phyloP scores from a whole-genome alignment of 441 rosid genomes.

The Adansonia gregorii region DNA sequence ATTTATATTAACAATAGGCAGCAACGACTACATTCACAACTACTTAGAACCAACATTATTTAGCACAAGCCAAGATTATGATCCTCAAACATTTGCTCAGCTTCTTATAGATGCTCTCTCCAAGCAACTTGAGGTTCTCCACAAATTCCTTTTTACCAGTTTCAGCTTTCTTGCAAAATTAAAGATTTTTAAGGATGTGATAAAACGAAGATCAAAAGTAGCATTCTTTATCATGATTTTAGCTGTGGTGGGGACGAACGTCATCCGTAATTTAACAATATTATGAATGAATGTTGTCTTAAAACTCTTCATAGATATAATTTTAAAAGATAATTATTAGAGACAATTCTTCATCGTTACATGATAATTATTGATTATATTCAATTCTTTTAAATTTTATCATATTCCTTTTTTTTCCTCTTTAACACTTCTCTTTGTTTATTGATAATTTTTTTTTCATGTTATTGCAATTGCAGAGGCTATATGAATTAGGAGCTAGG shows the following conservation, averaged over 20 bases:
- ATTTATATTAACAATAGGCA: slow-evolving; percentile 38
- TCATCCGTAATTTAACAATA: too few relatives aligned
- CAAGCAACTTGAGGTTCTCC: slow-evolving; percentile 30
- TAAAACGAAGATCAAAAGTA: too few relatives aligned
- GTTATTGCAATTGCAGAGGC: slow-evolving; percentile 33
- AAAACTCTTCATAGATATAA: too few relatives aligned
- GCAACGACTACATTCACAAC: slow-evolving; percentile 45
- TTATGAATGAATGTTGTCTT: too few relatives aligned
- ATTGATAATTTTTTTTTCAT: background rate
- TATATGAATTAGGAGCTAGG: slow-evolving; percentile 47
- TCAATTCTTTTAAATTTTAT: too few relatives aligned
- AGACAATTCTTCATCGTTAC: background rate
- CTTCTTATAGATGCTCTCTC: slow-evolving; percentile 35
- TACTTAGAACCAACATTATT: background rate
- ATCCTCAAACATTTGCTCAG: slow-evolving; percentile 40
- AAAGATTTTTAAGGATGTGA: too few relatives aligned
- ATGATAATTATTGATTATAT: too few relatives aligned
- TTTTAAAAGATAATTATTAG: too few relatives aligned
- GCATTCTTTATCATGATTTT: too few relatives aligned
- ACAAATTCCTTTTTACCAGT: background rate
- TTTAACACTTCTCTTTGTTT: background rate
- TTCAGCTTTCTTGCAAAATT: background rate
- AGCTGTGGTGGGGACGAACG: too few relatives aligned
- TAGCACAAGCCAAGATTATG: slow-evolving; percentile 12
- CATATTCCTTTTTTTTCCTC: background rate